These are phyloP conservation scores for Paramecium caudatum DNA, from an alignment of 73 alveolate genomes.

Conservation along the genomic window DNA sequence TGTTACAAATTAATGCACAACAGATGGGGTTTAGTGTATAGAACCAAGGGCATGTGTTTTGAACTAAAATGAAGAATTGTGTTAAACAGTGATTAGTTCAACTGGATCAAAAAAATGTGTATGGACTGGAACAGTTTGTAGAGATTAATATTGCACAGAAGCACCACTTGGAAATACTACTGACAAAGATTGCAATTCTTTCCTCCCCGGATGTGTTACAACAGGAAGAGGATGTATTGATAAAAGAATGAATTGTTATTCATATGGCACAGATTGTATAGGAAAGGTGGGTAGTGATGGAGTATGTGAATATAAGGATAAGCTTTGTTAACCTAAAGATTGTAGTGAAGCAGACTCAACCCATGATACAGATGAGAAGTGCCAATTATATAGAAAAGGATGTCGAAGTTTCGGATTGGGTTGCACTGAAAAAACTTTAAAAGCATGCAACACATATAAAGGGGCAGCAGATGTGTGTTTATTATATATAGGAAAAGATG, in stretches of 20 bases:
- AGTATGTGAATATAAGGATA: neutral
- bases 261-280: neutral
- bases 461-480: neutral
- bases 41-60: neutral
- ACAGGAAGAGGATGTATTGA: slow-evolving; percentile 29
- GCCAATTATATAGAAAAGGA: slow-evolving; percentile 39
- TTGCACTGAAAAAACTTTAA: slow-evolving; percentile 17
- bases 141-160: slow-evolving; percentile 30
- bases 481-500: neutral
- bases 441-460: neutral
- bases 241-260: neutral
- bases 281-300: slow-evolving; percentile 58
- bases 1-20: slow-evolving; percentile 20
- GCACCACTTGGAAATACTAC: neutral
- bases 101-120: slow-evolving; percentile 53
- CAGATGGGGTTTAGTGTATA: slow-evolving; percentile 35
- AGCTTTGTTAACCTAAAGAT: slow-evolving; percentile 2
- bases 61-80: neutral
- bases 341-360: slow-evolving; percentile 12
- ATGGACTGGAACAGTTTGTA: slow-evolving; percentile 11
- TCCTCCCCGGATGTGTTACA: slow-evolving; percentile 44
- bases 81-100: neutral
- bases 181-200: neutral
- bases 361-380: neutral
- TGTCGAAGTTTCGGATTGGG: slow-evolving; percentile 37